Evolutionary conservation across 768 basidiomycete species (phyloP).

Genomic region (Tricholoma terreum): DNA sequence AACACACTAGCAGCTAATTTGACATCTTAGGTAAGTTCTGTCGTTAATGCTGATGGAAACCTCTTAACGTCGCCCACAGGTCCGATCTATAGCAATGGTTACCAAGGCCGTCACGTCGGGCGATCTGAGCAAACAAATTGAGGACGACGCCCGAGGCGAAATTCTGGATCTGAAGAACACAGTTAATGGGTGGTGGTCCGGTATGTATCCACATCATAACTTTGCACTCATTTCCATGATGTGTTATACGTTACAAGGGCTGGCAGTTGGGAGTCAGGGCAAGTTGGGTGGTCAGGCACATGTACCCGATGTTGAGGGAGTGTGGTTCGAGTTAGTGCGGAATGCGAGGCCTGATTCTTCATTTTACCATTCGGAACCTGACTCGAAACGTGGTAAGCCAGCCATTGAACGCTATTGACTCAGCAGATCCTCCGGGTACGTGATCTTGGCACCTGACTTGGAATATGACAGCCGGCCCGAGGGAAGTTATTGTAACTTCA

Average conservation of each 20-base stretch:
- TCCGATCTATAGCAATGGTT: constrained; percentile 83
- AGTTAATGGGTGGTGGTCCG: constrained; percentile 50
- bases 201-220: constrained; percentile 4
- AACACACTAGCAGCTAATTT: constrained; percentile 79
- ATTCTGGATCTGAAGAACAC: constrained; percentile 78
- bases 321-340: not conserved
- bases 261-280: constrained; percentile 83
- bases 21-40: constrained; percentile 54
- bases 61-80: constrained; percentile 26
- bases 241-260: constrained; percentile 41
- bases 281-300: constrained; percentile 86
- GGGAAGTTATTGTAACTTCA: no score
- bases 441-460: no score
- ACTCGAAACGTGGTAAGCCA: constrained; percentile 66
- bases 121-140: constrained; percentile 86
- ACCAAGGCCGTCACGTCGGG: constrained; percentile 93
- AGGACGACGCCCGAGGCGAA: constrained; percentile 90
- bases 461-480: no score
- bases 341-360: constrained; percentile 17
- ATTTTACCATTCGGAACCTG: constrained; percentile 39
- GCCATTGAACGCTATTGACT: no score
- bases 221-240: constrained; percentile 14
- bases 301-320: constrained; percentile 86
- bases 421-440: not conserved
- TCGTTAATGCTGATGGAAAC: not conserved